phyloP scores from a whole-genome alignment of 306 rosid genomes.

The Trifolium repens region DNA sequence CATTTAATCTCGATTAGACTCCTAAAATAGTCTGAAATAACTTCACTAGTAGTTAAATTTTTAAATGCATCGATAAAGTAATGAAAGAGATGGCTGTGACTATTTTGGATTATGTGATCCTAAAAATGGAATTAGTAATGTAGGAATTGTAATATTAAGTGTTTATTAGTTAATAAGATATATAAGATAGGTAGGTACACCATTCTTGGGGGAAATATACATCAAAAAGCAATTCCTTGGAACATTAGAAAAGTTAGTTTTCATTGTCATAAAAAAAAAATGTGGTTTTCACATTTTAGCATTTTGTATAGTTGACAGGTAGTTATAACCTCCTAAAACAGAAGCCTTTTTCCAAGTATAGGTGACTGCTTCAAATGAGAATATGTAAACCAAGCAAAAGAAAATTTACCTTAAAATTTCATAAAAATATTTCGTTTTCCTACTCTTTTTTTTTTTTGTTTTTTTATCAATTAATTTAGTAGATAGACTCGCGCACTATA shows the following conservation, averaged over 20 bases:
- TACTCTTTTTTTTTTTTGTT: no score
- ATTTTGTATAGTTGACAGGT: conserved; percentile 55
- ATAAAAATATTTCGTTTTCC: not conserved
- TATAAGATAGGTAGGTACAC: conserved; percentile 58
- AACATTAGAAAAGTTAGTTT: conserved; percentile 60
- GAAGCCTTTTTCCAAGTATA: conserved; percentile 44
- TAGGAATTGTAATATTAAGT: conserved; percentile 27
- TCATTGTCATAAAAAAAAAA: not conserved
- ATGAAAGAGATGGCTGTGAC: conserved; percentile 43
- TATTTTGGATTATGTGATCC: conserved; percentile 15
- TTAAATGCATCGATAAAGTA: conserved; percentile 31
- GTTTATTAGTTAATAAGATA: conserved; percentile 17
- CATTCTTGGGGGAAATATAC: conserved; percentile 43
- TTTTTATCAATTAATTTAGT: no score
- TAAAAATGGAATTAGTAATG: conserved; percentile 19
- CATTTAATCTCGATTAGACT: conserved; percentile 37
- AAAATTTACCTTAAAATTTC: conserved; percentile 19
- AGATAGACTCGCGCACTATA: no score
- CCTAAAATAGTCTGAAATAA: conserved; percentile 35
- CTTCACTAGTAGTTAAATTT: conserved; percentile 20
- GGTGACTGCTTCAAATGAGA: conserved; percentile 51
- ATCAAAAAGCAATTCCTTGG: conserved; percentile 42
- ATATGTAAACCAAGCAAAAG: conserved; percentile 41
- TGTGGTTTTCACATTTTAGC: conserved; percentile 42
- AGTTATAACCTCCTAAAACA: conserved; percentile 56